Percentiles rank a stretch among this genome's conserved stretches.
Evolutionary conservation across 2,329 filamentous ascomycete genomes (phyloP).

Genomic region (Alternaria tenuissima): DNA sequence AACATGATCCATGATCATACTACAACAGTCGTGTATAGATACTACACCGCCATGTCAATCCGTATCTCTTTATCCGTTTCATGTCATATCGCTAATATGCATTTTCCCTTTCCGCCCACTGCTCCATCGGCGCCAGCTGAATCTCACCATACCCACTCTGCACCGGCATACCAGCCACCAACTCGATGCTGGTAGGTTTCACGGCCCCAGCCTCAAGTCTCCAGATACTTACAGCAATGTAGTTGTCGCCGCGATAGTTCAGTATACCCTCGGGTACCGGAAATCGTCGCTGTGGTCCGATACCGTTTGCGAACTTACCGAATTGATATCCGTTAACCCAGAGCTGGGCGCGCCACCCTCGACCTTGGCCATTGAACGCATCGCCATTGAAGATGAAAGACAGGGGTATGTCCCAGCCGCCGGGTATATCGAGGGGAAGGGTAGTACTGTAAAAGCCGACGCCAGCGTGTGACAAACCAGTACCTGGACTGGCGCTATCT

Average conservation of each 20-base stretch:
- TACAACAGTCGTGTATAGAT: neutral
- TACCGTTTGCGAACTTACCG: slow-evolving; percentile 69
- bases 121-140: slow-evolving; percentile 21
- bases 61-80: too few species aligned
- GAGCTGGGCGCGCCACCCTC: slow-evolving; percentile 65
- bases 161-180: slow-evolving; percentile 59
- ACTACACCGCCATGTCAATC: neutral
- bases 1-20: neutral
- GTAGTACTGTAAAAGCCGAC: slow-evolving; percentile 65
- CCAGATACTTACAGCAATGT: slow-evolving; percentile 73
- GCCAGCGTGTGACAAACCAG: slow-evolving; percentile 59
- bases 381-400: slow-evolving; percentile 63
- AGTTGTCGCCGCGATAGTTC: slow-evolving; percentile 73
- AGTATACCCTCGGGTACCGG: slow-evolving; percentile 76
- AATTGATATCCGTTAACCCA: slow-evolving; percentile 81
- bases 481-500: slow-evolving; percentile 45
- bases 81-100: slow-evolving; percentile 18
- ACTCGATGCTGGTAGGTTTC: slow-evolving; percentile 62
- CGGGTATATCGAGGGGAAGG: slow-evolving; percentile 63
- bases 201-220: slow-evolving; percentile 65
- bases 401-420: slow-evolving; percentile 66
- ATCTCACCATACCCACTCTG: slow-evolving; percentile 27
- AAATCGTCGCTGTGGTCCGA: slow-evolving; percentile 74
- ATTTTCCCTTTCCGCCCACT: slow-evolving; percentile 24
- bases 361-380: slow-evolving; percentile 34